phyloP scores from a whole-genome alignment of 306 rosid species.

The Oxytropis ochrocephala region DNA sequence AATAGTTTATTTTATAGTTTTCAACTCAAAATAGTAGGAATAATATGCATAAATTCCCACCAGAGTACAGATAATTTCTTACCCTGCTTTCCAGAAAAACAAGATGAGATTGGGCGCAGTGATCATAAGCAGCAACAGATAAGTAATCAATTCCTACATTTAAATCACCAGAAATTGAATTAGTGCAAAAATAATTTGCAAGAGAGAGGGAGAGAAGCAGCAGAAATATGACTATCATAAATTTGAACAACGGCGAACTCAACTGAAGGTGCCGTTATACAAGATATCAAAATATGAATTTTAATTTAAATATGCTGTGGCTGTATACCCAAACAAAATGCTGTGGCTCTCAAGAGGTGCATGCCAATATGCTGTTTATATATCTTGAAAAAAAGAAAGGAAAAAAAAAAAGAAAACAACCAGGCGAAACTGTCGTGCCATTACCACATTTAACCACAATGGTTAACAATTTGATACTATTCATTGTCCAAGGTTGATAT shows the following conservation, averaged over 20 bases:
- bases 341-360: neutral
- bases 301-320: neutral
- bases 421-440: neutral
- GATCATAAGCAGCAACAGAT: slow-evolving; percentile 43
- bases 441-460: neutral
- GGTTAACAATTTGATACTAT: neutral
- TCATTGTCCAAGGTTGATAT: neutral
- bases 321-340: no score
- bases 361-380: neutral
- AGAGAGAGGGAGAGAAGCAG: neutral
- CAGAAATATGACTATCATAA: neutral
- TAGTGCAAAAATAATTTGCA: neutral
- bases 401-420: neutral
- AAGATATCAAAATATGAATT: neutral
- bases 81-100: slow-evolving; percentile 37
- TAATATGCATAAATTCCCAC: neutral
- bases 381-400: neutral
- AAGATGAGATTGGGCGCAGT: slow-evolving; percentile 30
- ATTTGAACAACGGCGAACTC: slow-evolving; percentile 1
- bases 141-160: slow-evolving; percentile 45
- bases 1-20: neutral
- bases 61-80: slow-evolving; percentile 23
- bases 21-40: neutral
- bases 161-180: slow-evolving; percentile 15
- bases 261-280: neutral